phyloP scores from a whole-genome alignment of 2,329 filamentous ascomycete genomes.

The Aspergillus melleus region DNA sequence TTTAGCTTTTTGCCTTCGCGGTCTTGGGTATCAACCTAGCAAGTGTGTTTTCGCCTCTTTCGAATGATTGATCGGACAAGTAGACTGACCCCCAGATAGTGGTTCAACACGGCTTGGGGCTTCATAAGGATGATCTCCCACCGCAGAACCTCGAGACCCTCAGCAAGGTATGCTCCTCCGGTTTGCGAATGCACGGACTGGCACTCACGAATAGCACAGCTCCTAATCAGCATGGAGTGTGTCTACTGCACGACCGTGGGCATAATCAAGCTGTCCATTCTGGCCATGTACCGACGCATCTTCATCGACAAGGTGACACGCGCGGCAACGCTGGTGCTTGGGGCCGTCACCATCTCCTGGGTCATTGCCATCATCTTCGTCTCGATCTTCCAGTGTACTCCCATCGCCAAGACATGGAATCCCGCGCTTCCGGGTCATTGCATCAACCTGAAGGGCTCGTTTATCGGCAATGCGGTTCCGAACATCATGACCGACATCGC shows the following conservation, averaged over 20 bases:
- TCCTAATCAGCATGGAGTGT: constrained; percentile 46
- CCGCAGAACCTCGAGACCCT: not conserved
- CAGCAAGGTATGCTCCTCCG: not conserved
- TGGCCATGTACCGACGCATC: constrained; percentile 57
- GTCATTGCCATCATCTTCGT: constrained; percentile 50
- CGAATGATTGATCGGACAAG: not conserved
- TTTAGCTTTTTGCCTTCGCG: not conserved
- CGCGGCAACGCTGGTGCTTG: constrained; percentile 44
- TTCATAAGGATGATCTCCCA: not conserved
- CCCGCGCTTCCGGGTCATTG: constrained; percentile 47
- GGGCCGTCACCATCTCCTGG: constrained; percentile 49
- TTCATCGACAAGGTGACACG: constrained; percentile 50
- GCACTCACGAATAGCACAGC: constrained; percentile 25
- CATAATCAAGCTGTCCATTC: constrained; percentile 52
- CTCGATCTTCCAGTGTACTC: constrained; percentile 55
- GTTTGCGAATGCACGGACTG: not conserved
- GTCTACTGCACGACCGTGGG: constrained; percentile 46
- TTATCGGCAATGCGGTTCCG: constrained; percentile 52
- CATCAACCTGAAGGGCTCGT: constrained; percentile 52
- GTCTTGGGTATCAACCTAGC: not conserved
- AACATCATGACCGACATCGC: constrained; percentile 28
- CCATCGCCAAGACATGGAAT: constrained; percentile 53
- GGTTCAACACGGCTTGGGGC: not conserved
- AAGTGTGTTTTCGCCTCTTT: not conserved
- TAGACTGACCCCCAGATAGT: not conserved